Evolutionary conservation across 2,329 filamentous ascomycete species (phyloP).

Genomic region (Pseudogymnoascus sp.): DNA sequence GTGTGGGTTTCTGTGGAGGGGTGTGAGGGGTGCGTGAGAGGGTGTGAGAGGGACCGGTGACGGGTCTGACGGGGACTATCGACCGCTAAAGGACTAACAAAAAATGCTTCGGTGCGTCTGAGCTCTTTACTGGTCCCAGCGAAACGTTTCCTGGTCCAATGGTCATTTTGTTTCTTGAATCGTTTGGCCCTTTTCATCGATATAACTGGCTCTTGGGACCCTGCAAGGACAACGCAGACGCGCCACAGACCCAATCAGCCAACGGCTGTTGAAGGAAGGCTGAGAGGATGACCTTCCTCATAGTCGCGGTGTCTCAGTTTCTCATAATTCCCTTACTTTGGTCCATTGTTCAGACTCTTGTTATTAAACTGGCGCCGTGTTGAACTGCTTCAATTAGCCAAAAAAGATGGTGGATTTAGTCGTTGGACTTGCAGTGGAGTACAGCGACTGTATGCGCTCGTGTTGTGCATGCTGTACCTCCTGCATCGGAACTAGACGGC

Average conservation of each 20-base stretch:
- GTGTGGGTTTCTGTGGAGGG: neutral
- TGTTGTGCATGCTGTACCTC: constrained; percentile 10
- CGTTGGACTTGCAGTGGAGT: neutral
- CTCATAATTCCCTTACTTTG: neutral
- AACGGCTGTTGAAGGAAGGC: neutral
- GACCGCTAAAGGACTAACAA: neutral
- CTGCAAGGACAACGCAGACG: constrained; percentile 10
- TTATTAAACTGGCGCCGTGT: neutral
- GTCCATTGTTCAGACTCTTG: neutral
- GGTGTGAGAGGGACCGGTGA: neutral
- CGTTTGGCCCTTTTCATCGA: neutral
- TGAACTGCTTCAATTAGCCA: neutral
- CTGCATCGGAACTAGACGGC: constrained; percentile 6
- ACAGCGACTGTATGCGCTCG: constrained; percentile 3
- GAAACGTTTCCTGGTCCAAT: constrained; percentile 1
- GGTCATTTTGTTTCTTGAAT: neutral
- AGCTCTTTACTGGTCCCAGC: constrained; percentile 1
- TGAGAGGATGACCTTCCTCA: constrained; percentile 4
- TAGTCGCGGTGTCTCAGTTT: neutral
- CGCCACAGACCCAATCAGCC: constrained; percentile 2
- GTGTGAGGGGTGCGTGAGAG: neutral
- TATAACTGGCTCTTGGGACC: constrained; percentile 7
- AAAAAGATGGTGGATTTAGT: neutral
- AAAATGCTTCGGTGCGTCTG: neutral
- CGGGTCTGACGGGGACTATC: constrained; percentile 4